A percentile compares a stretch with the other conserved stretches of the same genome.
These are phyloP conservation scores for Acanthamoeba lenticulata DNA, from an alignment of 208 protist genomes.

Conservation along the genomic window DNA sequence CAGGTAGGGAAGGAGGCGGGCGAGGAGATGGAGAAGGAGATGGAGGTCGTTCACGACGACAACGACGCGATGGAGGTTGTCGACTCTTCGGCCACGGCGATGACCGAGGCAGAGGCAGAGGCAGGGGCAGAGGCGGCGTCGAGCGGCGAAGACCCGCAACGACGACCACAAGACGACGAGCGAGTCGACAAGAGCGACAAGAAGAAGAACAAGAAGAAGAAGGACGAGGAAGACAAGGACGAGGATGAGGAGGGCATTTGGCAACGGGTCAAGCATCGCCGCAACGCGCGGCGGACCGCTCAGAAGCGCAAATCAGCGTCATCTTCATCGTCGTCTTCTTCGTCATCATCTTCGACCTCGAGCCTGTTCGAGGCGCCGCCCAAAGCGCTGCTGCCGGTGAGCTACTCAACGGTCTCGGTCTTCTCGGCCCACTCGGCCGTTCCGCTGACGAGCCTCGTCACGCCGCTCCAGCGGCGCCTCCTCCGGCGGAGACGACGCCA, in stretches of 20 bases:
- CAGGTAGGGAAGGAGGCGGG: background rate
- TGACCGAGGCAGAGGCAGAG: background rate
- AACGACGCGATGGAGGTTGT: too few species aligned
- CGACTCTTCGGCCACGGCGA: too few species aligned
- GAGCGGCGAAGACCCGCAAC: background rate
- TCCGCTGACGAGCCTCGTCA: background rate
- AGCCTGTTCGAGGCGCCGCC: too few species aligned
- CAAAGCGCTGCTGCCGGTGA: background rate
- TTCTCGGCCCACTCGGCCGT: slow-evolving; percentile 16
- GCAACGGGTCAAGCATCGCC: background rate
- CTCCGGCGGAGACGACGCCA: background rate
- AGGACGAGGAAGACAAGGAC: background rate
- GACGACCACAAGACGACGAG: background rate
- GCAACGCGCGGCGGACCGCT: background rate
- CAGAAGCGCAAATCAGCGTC: too few species aligned
- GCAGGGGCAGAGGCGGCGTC: background rate
- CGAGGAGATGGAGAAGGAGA: background rate
- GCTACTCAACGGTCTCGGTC: slow-evolving; percentile 8
- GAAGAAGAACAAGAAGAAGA: background rate
- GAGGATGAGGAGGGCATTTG: slow-evolving; percentile 17
- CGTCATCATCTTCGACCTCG: background rate
- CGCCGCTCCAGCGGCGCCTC: background rate
- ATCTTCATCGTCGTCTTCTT: background rate
- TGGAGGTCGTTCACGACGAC: background rate
- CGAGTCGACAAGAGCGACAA: background rate